Base-by-base conservation (phyloP, 768 basidiomycete genomes). In the Coprinopsis strossmayeri region DNA sequence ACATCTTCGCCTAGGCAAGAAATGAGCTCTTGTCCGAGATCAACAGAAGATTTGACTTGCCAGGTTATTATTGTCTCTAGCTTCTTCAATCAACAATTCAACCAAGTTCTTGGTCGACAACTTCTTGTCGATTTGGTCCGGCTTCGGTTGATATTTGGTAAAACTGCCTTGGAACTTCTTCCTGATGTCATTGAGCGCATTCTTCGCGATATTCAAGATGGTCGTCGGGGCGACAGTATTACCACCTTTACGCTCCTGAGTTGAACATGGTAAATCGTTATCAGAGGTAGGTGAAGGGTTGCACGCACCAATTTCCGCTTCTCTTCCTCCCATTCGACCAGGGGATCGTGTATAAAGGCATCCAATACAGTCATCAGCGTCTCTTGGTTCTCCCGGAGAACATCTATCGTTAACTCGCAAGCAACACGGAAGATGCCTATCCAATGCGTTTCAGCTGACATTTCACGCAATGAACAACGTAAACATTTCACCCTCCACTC, bases 341-440 rank as follows among this genome's bases (percentile, higher is more conserved):
- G 76, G 1, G 96, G 96, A 63, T 99, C 96, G 57, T 98, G 95
- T 25, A 94, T 81, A 63, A 98, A 98, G 1, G 96, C 91, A 60
- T 97, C 95, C 32, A 99, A 77, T 0, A 98, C 91, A 61, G 84
- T 94, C 86, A 93, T 92, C 48, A 99, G 70, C 34, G 84, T 85
- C 61, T 98, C 93, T 64, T 84, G 88, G 73, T 98, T 93, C 54
- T 86, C 81, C 25, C 92, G 81, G 21, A 99, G 74, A 30, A 96
- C 67, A 51, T 85, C 78, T 71, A 99, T 73, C 2, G 92, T 89
- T 50, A 95, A 80, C 68, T 98, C 93, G 59, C 90, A 92, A 0
- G 93, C 82, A 42, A 84, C 85, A 17, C 96, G 85, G 69, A 87
- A 98, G 32, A 89, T 86, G 30, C 95, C 87, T 89, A 34, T n/a